Evolutionary conservation across 2,329 filamentous ascomycete species (phyloP).

Genomic region (Clonostachys sp.): DNA sequence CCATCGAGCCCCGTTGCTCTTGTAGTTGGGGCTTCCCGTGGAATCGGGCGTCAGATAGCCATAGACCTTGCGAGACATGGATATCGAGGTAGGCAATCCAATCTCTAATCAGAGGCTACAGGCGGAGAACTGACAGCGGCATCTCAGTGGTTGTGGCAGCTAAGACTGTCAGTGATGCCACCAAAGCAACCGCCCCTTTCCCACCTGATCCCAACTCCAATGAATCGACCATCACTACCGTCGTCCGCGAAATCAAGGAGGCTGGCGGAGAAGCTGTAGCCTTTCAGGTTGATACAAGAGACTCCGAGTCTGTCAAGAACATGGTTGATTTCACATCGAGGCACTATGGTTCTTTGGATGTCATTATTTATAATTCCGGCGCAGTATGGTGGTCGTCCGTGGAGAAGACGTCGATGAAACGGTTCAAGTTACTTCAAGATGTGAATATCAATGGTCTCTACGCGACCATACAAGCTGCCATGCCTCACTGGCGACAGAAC

Average conservation of each 20-base stretch:
- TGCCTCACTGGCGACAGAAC: slow-evolving; percentile 58
- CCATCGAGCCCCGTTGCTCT: slow-evolving; percentile 51
- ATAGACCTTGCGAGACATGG: slow-evolving; percentile 68
- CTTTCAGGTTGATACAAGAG: slow-evolving; percentile 67
- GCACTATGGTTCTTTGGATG: slow-evolving; percentile 61
- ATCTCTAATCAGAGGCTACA: no score
- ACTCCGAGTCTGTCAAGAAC: slow-evolving; percentile 52
- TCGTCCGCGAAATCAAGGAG: slow-evolving; percentile 66
- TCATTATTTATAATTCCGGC: slow-evolving; percentile 76
- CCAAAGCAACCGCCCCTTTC: slow-evolving; percentile 47
- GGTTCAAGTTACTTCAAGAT: slow-evolving; percentile 71
- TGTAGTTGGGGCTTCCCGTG: slow-evolving; percentile 70
- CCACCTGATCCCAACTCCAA: slow-evolving; percentile 74
- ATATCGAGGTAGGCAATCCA: slow-evolving; percentile 53
- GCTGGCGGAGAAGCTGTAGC: slow-evolving; percentile 61
- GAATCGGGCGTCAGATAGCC: slow-evolving; percentile 76
- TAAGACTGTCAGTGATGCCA: slow-evolving; percentile 66
- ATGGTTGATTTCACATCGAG: slow-evolving; percentile 52
- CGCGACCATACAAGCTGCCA: slow-evolving; percentile 60
- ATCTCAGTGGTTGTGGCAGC: slow-evolving; percentile 67
- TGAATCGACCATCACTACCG: slow-evolving; percentile 74
- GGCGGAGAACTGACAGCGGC: no score
- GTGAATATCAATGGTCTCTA: slow-evolving; percentile 76
- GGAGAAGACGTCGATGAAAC: slow-evolving; percentile 65
- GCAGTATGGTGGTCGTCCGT: slow-evolving; percentile 83